Base-by-base conservation (phyloP, 1,284 basidiomycete genomes). In the Golubevia pallescens region DNA sequence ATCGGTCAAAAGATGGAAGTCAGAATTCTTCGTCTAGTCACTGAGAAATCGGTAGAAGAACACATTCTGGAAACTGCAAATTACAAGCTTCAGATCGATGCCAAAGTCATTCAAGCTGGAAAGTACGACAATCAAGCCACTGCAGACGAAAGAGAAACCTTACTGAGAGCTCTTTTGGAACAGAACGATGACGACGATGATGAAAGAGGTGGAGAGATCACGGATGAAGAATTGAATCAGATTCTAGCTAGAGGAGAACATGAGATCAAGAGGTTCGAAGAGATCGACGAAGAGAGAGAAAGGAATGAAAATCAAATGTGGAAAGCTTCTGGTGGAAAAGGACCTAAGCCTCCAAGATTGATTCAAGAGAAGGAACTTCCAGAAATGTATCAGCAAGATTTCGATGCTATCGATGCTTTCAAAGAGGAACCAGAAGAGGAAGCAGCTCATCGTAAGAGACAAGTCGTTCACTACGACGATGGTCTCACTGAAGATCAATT, bases 401-500 rank as follows among this genome's bases (percentile, higher is more conserved):
- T 85, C 69, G 82, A 84, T 56, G 73, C 80, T 19, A 68, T 68
- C 42, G 87, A 90, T 0, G 90, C 86, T 8, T 68, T 76, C 5
- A 76, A 83, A 52, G 77, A 93, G 53, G 91, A 93, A 48, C 88
- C 90, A 62, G 76, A 90, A 23, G 77, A 86, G 63, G 80, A 85
- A 56, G 92, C 93, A 78, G 93, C 93, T 57, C 90, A 93, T 69
- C 94, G 95, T 54, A 92, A 93, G 81, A 89, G 96, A 66, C 90
- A 90, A 64, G 89, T 92, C 34, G 94, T 99, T 64, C 92, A 91
- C 82, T 99, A 99, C 86, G 95, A 93, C 71, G 96, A 98, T 83
- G 95, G 95, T 19, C 88, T 98, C 61, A 92, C 91, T 62, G 95
- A 98, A 79, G 95, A 97, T 82, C 92, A 96, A 77, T 98, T 82